These are phyloP conservation scores for Zymoseptoria brevis DNA, from an alignment of 2,329 filamentous ascomycete genomes.

Conservation along the genomic window DNA sequence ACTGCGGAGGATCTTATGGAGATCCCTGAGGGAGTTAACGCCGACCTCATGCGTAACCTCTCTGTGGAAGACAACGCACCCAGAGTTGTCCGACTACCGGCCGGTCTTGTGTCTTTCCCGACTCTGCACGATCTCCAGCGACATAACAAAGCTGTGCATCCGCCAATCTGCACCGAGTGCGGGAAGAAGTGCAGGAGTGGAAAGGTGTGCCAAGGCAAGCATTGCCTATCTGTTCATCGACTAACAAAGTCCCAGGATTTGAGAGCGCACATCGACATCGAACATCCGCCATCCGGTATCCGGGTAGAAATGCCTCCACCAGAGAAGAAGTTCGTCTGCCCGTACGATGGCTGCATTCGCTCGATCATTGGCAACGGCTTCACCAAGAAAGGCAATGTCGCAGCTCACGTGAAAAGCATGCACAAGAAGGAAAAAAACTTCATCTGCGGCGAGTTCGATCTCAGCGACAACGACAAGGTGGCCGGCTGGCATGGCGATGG, in stretches of 20 bases:
- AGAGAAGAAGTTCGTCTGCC: conserved; percentile 17
- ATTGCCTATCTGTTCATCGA: not conserved
- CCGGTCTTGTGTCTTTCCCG: conserved; percentile 46
- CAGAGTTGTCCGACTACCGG: conserved; percentile 25
- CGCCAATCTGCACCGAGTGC: conserved; percentile 66
- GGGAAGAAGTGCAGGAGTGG: conserved; percentile 55
- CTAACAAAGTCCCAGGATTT: conserved; percentile 49
- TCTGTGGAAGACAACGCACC: conserved; percentile 22
- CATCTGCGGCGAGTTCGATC: conserved; percentile 64
- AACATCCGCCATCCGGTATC: not conserved
- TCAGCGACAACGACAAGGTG: conserved; percentile 51
- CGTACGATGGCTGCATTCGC: conserved; percentile 50
- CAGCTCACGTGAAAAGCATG: conserved; percentile 66
- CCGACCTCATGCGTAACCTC: conserved; percentile 10
- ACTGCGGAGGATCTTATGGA: conserved; percentile 11
- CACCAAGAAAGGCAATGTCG: conserved; percentile 75
- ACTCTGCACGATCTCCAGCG: conserved; percentile 63
- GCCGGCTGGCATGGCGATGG: conserved; percentile 55
- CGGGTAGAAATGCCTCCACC: not conserved
- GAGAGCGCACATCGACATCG: conserved; percentile 67
- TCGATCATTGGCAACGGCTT: conserved; percentile 64
- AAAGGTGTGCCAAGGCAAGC: not conserved
- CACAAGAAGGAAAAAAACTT: conserved; percentile 69
- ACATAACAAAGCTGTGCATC: conserved; percentile 67
- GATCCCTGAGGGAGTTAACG: conserved; percentile 4